Base-by-base conservation (phyloP, 495 filamentous ascomycete species). In the Hypoxylon crocopeplum region DNA sequence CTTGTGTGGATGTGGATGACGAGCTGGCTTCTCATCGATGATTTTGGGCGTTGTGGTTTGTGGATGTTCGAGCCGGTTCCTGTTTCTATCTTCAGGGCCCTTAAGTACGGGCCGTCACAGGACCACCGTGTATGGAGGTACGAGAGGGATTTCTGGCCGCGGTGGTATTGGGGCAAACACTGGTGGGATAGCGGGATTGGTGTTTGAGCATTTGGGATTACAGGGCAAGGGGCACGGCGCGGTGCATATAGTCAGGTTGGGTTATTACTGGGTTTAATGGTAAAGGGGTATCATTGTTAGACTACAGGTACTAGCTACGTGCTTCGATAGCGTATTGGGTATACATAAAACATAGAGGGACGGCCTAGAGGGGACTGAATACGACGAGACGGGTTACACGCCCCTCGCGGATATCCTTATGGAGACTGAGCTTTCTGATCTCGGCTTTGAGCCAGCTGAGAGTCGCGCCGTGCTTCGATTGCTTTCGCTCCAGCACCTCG, bases 11-110 rank as follows among this genome's bases (percentile, higher is more conserved):
- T 89, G 38, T 72, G 79, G 3, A 45, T 71, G n/a, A 87, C 87
- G 0, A 77, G 76, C 2, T 62, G 67, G 61, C 55, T 69, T 24
- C 60, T 85, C 1, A 69, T 86, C 7, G 84, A 90, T 70, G 89
- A 92, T 47, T 84, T 90, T 64, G 72, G 79, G 0, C 70, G 76
- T 10, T 80, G 79, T 0, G 87, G 83, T 0, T 30, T 91, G 6
- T 91, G 85, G 84, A 51, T 89, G 13, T 83, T 78, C 56, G 87
- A 91, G 70, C 88, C 87, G 0, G 70, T 91, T n/a, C 89, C 89
- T 0, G 15, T 89, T 1, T 90, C 87, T 61, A 65, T 73, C 2
- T 38, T 86, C 8, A 72, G 87, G 32, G 78, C 76, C 7, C 30
- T 88, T 7, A 84, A 83, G 0, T 66, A 80, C 8, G 83, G 79